Conservation (phyloP, 2,329 filamentous ascomycete genomes). For the Colletotrichum limetticola region DNA sequence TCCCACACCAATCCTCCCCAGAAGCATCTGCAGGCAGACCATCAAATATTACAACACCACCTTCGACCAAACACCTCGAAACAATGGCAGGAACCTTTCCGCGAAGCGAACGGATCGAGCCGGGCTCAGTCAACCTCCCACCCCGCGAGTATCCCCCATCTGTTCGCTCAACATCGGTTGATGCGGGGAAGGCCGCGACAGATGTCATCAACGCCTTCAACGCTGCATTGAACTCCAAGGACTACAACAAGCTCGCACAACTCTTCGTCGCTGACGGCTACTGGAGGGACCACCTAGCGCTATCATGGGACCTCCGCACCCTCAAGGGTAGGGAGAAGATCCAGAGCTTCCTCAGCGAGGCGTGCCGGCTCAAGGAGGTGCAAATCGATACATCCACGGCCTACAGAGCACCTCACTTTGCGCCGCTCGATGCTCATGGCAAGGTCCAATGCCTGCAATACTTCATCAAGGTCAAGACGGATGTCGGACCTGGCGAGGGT, state of each 20-base stretch:
- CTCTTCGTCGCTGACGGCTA: constrained; percentile 59
- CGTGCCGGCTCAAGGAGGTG: constrained; percentile 52
- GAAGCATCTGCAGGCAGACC: not conserved
- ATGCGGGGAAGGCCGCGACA: constrained; percentile 51
- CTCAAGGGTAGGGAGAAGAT: constrained; percentile 56
- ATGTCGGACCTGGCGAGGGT: constrained; percentile 65
- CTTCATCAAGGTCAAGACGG: constrained; percentile 65
- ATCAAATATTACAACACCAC: not conserved
- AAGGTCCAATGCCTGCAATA: constrained; percentile 64
- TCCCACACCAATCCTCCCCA: not conserved
- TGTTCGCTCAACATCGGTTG: constrained; percentile 39
- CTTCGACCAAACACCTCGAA: not conserved
- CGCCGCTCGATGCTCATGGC: constrained; percentile 60
- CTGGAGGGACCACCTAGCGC: constrained; percentile 68
- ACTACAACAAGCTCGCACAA: constrained; percentile 45
- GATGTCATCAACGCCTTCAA: constrained; percentile 54
- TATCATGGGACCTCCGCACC: constrained; percentile 64
- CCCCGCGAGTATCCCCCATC: constrained; percentile 55
- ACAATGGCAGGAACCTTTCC: constrained; percentile 15
- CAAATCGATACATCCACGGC: constrained; percentile 57
- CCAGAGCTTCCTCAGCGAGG: constrained; percentile 46
- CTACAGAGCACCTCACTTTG: constrained; percentile 54
- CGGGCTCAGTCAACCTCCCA: constrained; percentile 66
- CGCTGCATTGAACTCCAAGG: constrained; percentile 46
- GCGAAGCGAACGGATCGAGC: constrained; percentile 37